A percentile compares a stretch with the other conserved stretches of the same genome.
These are phyloP conservation scores for Orychophragmus violaceus DNA, from an alignment of 345 rosid genomes.

Conservation along the genomic window DNA sequence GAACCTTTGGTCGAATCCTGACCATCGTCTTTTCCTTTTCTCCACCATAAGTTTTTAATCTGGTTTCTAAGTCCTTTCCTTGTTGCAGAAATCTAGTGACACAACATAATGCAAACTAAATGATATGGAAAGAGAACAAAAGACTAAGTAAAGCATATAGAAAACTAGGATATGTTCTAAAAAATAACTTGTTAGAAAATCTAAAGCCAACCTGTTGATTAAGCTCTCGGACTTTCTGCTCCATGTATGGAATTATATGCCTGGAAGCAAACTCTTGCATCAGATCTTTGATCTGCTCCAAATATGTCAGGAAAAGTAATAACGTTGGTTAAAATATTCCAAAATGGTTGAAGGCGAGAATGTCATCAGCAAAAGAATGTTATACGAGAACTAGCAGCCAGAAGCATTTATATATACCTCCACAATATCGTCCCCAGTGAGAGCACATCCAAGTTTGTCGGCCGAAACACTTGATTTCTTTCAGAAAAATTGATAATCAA, in stretches of 20 bases:
- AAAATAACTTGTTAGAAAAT: neutral
- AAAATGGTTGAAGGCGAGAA: slow-evolving; percentile 10
- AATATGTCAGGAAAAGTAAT: slow-evolving; percentile 22
- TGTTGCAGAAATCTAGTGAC: slow-evolving; percentile 74
- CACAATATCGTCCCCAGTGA: slow-evolving; percentile 60
- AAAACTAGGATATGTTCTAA: neutral
- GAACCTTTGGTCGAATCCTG: slow-evolving; percentile 59
- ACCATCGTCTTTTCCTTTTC: slow-evolving; percentile 93
- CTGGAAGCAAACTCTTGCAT: slow-evolving; percentile 91
- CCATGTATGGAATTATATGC: slow-evolving; percentile 91
- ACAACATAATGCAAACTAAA: slow-evolving; percentile 23
- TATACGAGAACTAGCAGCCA: too few species aligned
- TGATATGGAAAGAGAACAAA: neutral
- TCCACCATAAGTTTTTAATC: slow-evolving; percentile 96
- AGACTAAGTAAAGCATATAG: slow-evolving; percentile 6
- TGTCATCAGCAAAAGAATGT: slow-evolving; percentile 16
- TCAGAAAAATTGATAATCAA: slow-evolving; percentile 27
- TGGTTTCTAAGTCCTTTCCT: slow-evolving; percentile 97
- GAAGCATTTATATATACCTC: too few species aligned
- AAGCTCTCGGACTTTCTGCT: slow-evolving; percentile 83
- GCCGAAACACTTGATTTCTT: slow-evolving; percentile 60
- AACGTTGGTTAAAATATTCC: slow-evolving; percentile 29
- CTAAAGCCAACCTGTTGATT: slow-evolving; percentile 66
- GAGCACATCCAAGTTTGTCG: slow-evolving; percentile 61
- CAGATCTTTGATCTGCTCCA: slow-evolving; percentile 69